Conservation (phyloP, 2,329 filamentous ascomycete species). For the Colletotrichum shisoi region DNA sequence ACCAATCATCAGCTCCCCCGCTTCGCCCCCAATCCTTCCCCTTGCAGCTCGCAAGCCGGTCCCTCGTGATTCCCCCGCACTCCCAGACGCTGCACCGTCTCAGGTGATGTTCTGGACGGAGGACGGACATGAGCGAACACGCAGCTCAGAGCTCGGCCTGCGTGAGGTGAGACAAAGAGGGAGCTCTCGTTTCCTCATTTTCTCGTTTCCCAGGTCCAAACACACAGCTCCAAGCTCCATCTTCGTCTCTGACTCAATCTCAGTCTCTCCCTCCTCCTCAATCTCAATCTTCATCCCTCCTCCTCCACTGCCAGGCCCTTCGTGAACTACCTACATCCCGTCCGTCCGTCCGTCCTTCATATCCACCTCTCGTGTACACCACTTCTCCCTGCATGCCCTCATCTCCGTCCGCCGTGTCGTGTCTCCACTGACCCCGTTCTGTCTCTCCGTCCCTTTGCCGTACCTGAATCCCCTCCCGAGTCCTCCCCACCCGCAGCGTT, state of each 20-base stretch:
- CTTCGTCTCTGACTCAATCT: neutral
- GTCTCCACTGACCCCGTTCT: slow-evolving; percentile 24
- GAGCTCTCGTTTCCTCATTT: neutral
- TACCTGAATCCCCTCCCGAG: slow-evolving; percentile 15
- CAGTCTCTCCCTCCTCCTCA: neutral
- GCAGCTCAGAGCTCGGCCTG: slow-evolving; percentile 1
- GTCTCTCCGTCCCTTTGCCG: slow-evolving; percentile 8
- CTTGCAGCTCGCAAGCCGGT: slow-evolving; percentile 1
- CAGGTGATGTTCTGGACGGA: slow-evolving; percentile 32
- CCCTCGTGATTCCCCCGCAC: slow-evolving; percentile 38
- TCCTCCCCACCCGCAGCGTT: slow-evolving; percentile 9
- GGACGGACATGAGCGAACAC: slow-evolving; percentile 9
- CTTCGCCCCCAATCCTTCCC: slow-evolving; percentile 30
- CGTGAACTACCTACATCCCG: slow-evolving; percentile 12
- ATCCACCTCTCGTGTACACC: slow-evolving; percentile 17
- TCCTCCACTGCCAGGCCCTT: neutral
- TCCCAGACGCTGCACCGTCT: slow-evolving; percentile 37
- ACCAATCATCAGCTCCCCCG: slow-evolving; percentile 28
- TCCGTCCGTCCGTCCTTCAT: neutral
- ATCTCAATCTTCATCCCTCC: neutral
- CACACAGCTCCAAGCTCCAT: slow-evolving; percentile 8
- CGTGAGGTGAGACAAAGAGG: neutral
- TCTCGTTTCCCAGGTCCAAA: slow-evolving; percentile 5
- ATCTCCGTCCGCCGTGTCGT: slow-evolving; percentile 17
- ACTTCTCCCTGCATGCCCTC: slow-evolving; percentile 12